Evolutionary conservation across 805 yeast species (phyloP).

Genomic region (Schwanniomyces occidentalis): DNA sequence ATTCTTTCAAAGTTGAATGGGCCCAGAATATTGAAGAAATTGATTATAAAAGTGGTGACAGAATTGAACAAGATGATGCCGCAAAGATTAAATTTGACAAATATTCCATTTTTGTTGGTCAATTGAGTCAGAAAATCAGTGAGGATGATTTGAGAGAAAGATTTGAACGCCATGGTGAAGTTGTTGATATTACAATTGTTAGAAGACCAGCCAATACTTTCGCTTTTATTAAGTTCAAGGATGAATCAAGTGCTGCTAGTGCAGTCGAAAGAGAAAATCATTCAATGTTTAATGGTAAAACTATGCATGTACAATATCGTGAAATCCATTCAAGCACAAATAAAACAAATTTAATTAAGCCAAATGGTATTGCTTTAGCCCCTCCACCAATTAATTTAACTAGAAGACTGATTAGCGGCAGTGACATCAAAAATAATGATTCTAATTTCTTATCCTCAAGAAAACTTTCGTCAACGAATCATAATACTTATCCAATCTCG

Average conservation of each 20-base stretch:
- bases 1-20: slow-evolving; percentile 73
- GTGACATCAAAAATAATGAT: slow-evolving; percentile 2
- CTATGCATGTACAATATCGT: slow-evolving; percentile 84
- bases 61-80: slow-evolving; percentile 2
- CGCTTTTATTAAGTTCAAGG: slow-evolving; percentile 69
- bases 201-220: slow-evolving; percentile 53
- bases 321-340: slow-evolving; percentile 42
- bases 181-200: slow-evolving; percentile 55
- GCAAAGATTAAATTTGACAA: slow-evolving; percentile 49
- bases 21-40: slow-evolving; percentile 73
- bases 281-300: slow-evolving; percentile 66
- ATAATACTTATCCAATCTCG: slow-evolving; percentile 9
- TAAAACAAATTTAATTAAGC: slow-evolving; percentile 1
- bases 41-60: slow-evolving; percentile 11
- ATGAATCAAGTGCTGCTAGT: slow-evolving; percentile 75
- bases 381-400: slow-evolving; percentile 77
- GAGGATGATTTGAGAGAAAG: slow-evolving; percentile 56
- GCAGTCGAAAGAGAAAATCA: slow-evolving; percentile 88
- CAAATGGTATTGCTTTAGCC: slow-evolving; percentile 51
- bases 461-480: slow-evolving; percentile 1
- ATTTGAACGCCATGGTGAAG: slow-evolving; percentile 67
- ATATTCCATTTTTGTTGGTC: slow-evolving; percentile 78
- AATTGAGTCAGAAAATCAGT: slow-evolving; percentile 55
- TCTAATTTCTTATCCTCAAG: not conserved
- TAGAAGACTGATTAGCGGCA: slow-evolving; percentile 7